Conservation (phyloP, 2,329 filamentous ascomycete species). For the Xylaria sp. region DNA sequence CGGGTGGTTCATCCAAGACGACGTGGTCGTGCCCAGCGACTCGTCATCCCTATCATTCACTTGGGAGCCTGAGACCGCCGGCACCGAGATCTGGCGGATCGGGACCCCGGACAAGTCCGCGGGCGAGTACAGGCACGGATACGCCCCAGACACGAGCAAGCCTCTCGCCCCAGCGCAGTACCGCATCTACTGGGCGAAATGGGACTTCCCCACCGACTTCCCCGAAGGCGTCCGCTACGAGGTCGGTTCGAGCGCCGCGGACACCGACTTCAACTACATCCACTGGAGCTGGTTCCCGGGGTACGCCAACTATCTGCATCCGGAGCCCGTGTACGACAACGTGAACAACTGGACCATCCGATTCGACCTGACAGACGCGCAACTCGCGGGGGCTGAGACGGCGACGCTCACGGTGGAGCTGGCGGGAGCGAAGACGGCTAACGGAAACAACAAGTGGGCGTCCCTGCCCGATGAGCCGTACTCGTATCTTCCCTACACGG, state of each 20-base stretch:
- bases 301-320: conserved; percentile 54
- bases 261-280: conserved; percentile 64
- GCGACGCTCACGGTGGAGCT: conserved; percentile 69
- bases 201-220: conserved; percentile 66
- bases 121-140: conserved; percentile 66
- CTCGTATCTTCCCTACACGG: conserved; percentile 58
- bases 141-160: conserved; percentile 48
- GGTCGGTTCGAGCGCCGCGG: conserved; percentile 57
- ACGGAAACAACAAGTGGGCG: conserved; percentile 65
- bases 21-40: conserved; percentile 36
- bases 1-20: conserved; percentile 63
- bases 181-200: conserved; percentile 65
- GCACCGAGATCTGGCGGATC: conserved; percentile 64
- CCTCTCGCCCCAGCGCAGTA: conserved; percentile 55
- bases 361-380: conserved; percentile 53
- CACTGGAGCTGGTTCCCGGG: conserved; percentile 70
- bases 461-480: conserved; percentile 55
- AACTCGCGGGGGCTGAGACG: conserved; percentile 49
- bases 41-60: background rate
- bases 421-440: conserved; percentile 63
- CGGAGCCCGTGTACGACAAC: conserved; percentile 47
- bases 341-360: conserved; percentile 63
- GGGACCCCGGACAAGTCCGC: conserved; percentile 67
- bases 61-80: conserved; percentile 20
- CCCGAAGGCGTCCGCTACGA: conserved; percentile 59